phyloP scores from a whole-genome alignment of 2,329 filamentous ascomycete species.

The Seiridium cupressi region DNA sequence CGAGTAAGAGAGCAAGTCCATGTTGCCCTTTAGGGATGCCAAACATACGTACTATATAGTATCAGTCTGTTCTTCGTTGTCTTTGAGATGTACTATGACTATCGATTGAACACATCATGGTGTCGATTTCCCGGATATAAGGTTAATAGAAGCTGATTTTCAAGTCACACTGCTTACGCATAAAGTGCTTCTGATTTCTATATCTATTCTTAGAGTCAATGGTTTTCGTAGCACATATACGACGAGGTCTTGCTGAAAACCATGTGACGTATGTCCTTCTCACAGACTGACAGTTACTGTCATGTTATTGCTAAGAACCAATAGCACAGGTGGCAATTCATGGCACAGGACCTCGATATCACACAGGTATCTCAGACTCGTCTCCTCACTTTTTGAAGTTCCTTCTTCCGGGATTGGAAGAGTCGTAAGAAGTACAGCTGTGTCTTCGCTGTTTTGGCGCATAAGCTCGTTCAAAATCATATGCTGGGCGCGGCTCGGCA shows the following conservation, averaged over 20 bases:
- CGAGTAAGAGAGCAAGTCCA: not conserved
- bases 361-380: slow-evolving; percentile 72
- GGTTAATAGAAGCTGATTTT: no score
- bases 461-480: slow-evolving; percentile 86
- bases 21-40: not conserved
- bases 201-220: not conserved
- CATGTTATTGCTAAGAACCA: slow-evolving; percentile 88
- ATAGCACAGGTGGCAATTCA: slow-evolving; percentile 70
- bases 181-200: no score
- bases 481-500: slow-evolving; percentile 82
- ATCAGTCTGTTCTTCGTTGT: no score
- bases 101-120: no score
- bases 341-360: slow-evolving; percentile 78
- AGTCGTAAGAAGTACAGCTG: slow-evolving; percentile 80
- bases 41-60: not conserved
- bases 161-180: no score
- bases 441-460: slow-evolving; percentile 62
- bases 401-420: slow-evolving; percentile 78
- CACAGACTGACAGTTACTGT: slow-evolving; percentile 78
- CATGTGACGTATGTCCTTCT: not conserved
- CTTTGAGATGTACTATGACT: no score
- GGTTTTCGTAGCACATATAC: not conserved
- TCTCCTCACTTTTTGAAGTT: slow-evolving; percentile 67
- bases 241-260: not conserved
- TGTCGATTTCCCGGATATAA: no score